Conservation (phyloP, 805 yeast species). For the Pichia pseudocactophila region DNA sequence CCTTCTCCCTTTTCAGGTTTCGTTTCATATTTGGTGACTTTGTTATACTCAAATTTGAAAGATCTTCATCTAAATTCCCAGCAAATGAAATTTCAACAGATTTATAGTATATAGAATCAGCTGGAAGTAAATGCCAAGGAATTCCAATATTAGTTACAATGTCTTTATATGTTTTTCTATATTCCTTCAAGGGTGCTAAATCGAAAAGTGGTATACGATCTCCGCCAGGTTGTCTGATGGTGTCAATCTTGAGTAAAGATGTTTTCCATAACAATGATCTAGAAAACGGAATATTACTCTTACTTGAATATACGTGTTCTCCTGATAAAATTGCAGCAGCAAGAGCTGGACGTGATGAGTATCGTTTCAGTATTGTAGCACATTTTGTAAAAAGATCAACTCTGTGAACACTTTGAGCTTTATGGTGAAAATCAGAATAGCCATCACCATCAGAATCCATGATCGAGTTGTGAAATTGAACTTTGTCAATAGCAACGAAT, state of each 20-base stretch:
- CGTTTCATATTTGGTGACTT: neutral
- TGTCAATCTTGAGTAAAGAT: conserved; percentile 10
- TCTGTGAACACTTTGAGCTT: neutral
- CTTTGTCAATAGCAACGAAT: no score
- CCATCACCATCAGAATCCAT: no score
- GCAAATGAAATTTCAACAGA: neutral
- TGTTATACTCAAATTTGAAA: conserved; percentile 3
- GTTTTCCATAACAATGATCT: conserved; percentile 18
- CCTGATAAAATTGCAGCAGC: conserved; percentile 10
- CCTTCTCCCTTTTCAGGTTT: neutral
- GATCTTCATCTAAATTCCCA: conserved; percentile 5
- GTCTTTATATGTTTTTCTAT: conserved; percentile 14
- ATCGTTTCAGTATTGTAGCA: neutral
- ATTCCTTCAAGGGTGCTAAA: conserved; percentile 13
- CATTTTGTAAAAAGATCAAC: neutral
- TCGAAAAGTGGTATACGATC: conserved; percentile 13
- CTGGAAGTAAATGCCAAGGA: conserved; percentile 28
- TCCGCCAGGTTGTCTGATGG: neutral
- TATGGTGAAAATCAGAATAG: no score
- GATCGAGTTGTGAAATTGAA: no score
- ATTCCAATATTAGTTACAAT: conserved; percentile 21
- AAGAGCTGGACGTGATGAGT: conserved; percentile 8
- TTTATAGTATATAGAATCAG: conserved; percentile 18
- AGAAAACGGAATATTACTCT: conserved; percentile 9
- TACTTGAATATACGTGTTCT: conserved; percentile 5